These are phyloP conservation scores for Albophoma yamanashiensis DNA, from an alignment of 2,329 filamentous ascomycete genomes.

Conservation along the genomic window DNA sequence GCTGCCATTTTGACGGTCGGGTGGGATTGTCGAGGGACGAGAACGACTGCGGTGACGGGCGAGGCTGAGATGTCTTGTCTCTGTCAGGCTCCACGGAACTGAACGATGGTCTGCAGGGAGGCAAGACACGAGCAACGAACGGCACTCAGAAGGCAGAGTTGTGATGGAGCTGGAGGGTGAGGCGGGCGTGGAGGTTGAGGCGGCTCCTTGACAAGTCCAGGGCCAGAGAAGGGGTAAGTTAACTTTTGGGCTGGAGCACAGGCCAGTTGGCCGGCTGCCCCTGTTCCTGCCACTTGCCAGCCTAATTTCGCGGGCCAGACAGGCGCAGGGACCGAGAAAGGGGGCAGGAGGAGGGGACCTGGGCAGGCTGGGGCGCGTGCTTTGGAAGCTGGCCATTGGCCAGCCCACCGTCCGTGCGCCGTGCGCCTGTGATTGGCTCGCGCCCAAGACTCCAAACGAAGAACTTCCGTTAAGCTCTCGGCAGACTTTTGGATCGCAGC, in stretches of 20 bases:
- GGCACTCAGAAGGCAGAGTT: conserved; percentile 1
- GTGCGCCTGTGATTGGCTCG: conserved; percentile 17
- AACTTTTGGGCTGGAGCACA: conserved; percentile 16
- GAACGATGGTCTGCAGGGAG: conserved; percentile 13
- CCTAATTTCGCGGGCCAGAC: conserved; percentile 36
- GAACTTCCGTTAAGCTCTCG: conserved; percentile 4
- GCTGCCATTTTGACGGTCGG: conserved; percentile 35
- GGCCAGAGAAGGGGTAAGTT: conserved; percentile 24
- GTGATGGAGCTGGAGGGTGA: conserved; percentile 1
- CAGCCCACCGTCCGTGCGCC: conserved; percentile 14
- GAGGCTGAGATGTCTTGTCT: conserved; percentile 13
- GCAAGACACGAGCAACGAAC: conserved; percentile 3
- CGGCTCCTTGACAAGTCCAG: conserved; percentile 2
- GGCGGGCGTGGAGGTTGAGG: conserved; percentile 2
- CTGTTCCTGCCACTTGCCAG: conserved; percentile 27
- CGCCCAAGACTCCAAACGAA: conserved; percentile 8
- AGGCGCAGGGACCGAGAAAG: conserved; percentile 29
- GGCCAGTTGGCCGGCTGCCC: conserved; percentile 2
- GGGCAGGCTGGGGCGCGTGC: conserved; percentile 4
- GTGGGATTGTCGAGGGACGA: background rate
- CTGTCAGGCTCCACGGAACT: conserved; percentile 24
- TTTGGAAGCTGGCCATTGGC: conserved; percentile 19
- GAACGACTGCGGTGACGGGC: conserved; percentile 8
- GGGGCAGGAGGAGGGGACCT: conserved; percentile 26
- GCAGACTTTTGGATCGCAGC: conserved; percentile 18